These are phyloP conservation scores for Coemansia sp. DNA, from an alignment of 192 early-diverging fungal species.

Conservation along the genomic window DNA sequence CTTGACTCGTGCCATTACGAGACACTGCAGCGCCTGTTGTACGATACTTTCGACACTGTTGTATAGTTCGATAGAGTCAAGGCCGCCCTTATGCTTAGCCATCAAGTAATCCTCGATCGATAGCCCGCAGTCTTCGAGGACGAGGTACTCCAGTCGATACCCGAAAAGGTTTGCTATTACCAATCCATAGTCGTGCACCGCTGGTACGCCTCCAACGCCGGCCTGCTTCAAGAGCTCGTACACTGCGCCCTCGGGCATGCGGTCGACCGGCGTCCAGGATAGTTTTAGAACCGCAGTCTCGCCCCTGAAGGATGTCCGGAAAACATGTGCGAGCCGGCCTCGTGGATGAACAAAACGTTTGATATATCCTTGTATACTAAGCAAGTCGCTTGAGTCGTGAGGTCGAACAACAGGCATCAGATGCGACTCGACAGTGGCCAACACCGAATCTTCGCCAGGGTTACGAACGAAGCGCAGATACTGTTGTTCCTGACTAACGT, in stretches of 20 bases:
- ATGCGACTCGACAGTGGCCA: background rate
- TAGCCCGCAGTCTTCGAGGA: conserved; percentile 14
- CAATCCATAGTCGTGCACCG: background rate
- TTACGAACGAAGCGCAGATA: background rate
- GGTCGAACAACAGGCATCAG: background rate
- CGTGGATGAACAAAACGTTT: background rate
- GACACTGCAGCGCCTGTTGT: background rate
- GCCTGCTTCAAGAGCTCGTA: background rate
- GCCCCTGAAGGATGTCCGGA: background rate
- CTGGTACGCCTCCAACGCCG: background rate
- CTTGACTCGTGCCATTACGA: conserved; percentile 2
- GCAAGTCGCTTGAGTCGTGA: background rate
- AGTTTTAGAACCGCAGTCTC: background rate
- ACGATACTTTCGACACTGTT: background rate
- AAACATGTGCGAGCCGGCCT: background rate
- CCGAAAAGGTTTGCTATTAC: background rate
- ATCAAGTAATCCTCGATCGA: background rate
- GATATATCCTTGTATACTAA: background rate
- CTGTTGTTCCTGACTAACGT: background rate
- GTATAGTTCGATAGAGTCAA: background rate
- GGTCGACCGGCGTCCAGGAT: background rate
- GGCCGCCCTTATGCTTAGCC: background rate
- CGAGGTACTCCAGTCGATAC: conserved; percentile 4
- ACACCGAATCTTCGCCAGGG: background rate
- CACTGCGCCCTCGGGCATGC: conserved; percentile 10